Evolutionary conservation across 371 early-diverging fungal species (phyloP).

Genomic region (Saksenaea oblongispora): DNA sequence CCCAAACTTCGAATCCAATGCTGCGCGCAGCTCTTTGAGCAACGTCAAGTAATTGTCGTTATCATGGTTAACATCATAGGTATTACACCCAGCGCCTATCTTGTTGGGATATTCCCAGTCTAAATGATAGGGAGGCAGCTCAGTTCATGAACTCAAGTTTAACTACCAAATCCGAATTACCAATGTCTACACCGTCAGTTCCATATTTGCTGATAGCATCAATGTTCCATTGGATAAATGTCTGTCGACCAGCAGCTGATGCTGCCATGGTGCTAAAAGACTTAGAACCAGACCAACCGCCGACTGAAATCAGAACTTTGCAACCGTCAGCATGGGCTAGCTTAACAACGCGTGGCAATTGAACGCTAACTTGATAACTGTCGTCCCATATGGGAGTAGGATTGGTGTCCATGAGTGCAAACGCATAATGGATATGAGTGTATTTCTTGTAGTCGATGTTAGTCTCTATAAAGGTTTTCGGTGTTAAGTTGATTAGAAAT

Average conservation of each 20-base stretch:
- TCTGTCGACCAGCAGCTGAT: conserved; percentile 37
- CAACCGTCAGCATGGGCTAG: conserved; percentile 50
- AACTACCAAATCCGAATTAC: conserved; percentile 53
- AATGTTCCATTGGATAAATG: conserved; percentile 53
- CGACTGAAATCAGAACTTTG: conserved; percentile 59
- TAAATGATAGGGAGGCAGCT: neutral
- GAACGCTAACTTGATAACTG: too few species aligned
- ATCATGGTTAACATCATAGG: conserved; percentile 30
- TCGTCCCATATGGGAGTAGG: too few species aligned
- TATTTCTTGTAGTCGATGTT: conserved; percentile 52
- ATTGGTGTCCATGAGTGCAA: conserved; percentile 49
- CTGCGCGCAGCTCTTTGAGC: conserved; percentile 64
- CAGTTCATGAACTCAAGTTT: neutral
- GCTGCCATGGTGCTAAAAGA: conserved; percentile 53
- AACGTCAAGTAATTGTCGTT: conserved; percentile 57
- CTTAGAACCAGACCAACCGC: conserved; percentile 41
- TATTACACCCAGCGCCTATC: conserved; percentile 60
- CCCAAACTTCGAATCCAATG: conserved; percentile 50
- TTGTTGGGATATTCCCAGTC: conserved; percentile 68
- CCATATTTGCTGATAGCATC: conserved; percentile 47
- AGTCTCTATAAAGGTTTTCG: too few species aligned
- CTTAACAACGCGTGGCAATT: conserved; percentile 38
- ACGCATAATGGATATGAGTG: conserved; percentile 64
- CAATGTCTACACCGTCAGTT: conserved; percentile 62
- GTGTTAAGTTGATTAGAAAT: too few species aligned